phyloP scores from a whole-genome alignment of 371 early-diverging fungal species.

The Mucor ambiguus region DNA sequence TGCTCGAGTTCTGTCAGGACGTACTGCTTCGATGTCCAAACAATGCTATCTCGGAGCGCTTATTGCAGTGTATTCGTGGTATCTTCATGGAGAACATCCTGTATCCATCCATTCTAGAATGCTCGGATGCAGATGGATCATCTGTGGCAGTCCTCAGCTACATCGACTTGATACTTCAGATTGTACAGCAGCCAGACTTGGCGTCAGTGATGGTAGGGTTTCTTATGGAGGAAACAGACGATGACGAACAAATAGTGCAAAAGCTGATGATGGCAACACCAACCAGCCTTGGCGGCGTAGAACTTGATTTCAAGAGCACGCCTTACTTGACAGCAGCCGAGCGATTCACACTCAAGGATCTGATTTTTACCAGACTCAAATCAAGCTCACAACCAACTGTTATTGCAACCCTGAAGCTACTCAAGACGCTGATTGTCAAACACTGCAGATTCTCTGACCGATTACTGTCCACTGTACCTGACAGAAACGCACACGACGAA shows the following conservation, averaged over 20 bases:
- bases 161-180: slow-evolving; percentile 79
- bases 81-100: slow-evolving; percentile 87
- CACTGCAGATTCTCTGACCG: slow-evolving; percentile 79
- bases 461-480: slow-evolving; percentile 70
- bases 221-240: slow-evolving; percentile 69
- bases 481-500: slow-evolving; percentile 19
- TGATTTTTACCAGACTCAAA: slow-evolving; percentile 75
- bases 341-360: slow-evolving; percentile 76
- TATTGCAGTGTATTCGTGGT: slow-evolving; percentile 69
- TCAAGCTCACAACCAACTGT: slow-evolving; percentile 77
- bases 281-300: background rate
- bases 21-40: slow-evolving; percentile 82
- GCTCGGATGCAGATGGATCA: slow-evolving; percentile 91
- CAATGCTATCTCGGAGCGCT: slow-evolving; percentile 60
- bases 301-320: background rate
- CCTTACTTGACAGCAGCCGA: background rate
- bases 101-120: slow-evolving; percentile 83
- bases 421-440: slow-evolving; percentile 72
- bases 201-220: slow-evolving; percentile 76
- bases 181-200: slow-evolving; percentile 74
- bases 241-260: background rate
- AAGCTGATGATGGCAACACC: background rate
- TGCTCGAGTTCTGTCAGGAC: slow-evolving; percentile 85
- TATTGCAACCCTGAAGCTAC: slow-evolving; percentile 80
- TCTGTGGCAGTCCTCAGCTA: slow-evolving; percentile 90